Conservation (phyloP, 2,329 filamentous ascomycete genomes). For the Colletotrichum viniferum region DNA sequence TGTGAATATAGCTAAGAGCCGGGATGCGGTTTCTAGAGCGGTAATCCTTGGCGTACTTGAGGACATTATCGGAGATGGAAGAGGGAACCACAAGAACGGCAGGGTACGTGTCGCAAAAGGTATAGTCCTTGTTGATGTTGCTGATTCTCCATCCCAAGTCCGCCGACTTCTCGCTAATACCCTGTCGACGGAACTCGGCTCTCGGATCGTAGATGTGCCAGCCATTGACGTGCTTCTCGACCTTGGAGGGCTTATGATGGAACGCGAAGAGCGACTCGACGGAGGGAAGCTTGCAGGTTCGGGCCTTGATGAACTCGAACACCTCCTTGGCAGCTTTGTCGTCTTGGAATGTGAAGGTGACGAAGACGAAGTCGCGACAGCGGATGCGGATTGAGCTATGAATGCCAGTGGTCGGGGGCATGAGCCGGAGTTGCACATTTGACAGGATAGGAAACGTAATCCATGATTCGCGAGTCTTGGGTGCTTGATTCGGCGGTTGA, state of each 20-base stretch:
- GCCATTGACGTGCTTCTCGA: constrained; percentile 77
- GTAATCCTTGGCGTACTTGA: constrained; percentile 91
- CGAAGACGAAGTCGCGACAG: constrained; percentile 91
- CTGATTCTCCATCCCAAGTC: constrained; percentile 89
- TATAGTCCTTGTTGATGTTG: constrained; percentile 86
- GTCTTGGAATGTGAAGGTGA: constrained; percentile 85
- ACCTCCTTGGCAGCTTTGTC: constrained; percentile 79
- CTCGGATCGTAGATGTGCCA: constrained; percentile 87
- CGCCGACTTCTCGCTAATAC: constrained; percentile 79
- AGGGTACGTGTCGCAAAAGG: constrained; percentile 92
- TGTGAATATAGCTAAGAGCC: constrained; percentile 91
- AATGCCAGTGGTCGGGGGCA: constrained; percentile 70
- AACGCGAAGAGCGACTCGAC: constrained; percentile 94
- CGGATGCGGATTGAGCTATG: constrained; percentile 84
- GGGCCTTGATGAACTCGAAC: constrained; percentile 82
- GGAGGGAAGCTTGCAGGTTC: constrained; percentile 81
- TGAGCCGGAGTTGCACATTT: constrained; percentile 78
- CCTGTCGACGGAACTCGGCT: constrained; percentile 85
- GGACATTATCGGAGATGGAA: constrained; percentile 92
- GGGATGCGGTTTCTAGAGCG: constrained; percentile 90
- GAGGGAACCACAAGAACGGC: constrained; percentile 83
- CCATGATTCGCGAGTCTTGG: constrained; percentile 73
- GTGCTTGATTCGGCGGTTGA: constrained; percentile 20
- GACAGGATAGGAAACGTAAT: constrained; percentile 93
- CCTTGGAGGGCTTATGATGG: constrained; percentile 74